phyloP scores from a whole-genome alignment of 352 stramenopile species.

The Phytophthora tentaculata region DNA sequence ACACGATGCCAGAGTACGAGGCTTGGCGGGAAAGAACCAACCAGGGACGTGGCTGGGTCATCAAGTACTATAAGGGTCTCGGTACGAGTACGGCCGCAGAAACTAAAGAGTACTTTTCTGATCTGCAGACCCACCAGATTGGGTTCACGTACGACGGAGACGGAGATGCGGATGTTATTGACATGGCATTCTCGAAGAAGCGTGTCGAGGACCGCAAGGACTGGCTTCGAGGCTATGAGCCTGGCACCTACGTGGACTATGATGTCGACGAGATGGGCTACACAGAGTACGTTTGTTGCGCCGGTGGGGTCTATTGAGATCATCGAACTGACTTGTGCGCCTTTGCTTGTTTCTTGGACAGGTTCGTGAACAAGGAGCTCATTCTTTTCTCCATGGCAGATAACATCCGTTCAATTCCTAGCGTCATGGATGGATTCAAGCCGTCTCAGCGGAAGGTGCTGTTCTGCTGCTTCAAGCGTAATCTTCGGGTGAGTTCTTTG shows the following conservation, averaged over 20 bases:
- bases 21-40: slow-evolving; percentile 90
- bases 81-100: slow-evolving; percentile 97
- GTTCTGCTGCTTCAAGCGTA: slow-evolving; percentile 98
- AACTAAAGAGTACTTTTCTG: slow-evolving; percentile 98
- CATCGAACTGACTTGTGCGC: slow-evolving; percentile 3
- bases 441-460: slow-evolving; percentile 99
- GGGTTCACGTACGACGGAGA: slow-evolving; percentile 94
- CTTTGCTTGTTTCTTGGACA: slow-evolving; percentile 33
- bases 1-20: slow-evolving; percentile 98
- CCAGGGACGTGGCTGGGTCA: slow-evolving; percentile 93
- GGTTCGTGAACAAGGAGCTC: slow-evolving; percentile 98
- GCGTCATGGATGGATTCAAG: slow-evolving; percentile 97
- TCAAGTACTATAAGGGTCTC: slow-evolving; percentile 99
- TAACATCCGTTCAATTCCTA: slow-evolving; percentile 97
- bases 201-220: slow-evolving; percentile 95
- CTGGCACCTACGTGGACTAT: slow-evolving; percentile 93
- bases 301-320: background rate
- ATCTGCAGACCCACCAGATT: slow-evolving; percentile 94
- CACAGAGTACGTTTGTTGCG: slow-evolving; percentile 72
- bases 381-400: slow-evolving; percentile 99
- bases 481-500: slow-evolving; percentile 89
- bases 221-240: slow-evolving; percentile 93
- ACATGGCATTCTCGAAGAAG: slow-evolving; percentile 98
- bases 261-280: slow-evolving; percentile 93
- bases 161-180: slow-evolving; percentile 89